Base-by-base conservation (phyloP, 208 protist genomes). In the Naegleria lovaniensis region DNA sequence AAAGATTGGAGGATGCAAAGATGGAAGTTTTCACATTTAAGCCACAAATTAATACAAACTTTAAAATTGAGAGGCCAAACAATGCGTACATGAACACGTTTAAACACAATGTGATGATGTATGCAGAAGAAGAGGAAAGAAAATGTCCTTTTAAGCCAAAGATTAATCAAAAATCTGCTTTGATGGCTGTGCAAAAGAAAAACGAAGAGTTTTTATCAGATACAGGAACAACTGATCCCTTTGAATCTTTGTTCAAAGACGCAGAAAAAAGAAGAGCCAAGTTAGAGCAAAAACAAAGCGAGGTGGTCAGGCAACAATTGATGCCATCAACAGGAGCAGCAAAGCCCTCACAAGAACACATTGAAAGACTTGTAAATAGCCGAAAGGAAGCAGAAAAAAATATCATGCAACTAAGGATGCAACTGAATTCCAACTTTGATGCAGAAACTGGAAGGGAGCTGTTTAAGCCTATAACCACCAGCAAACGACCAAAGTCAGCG, bases 11-110 rank as follows among this genome's bases (percentile, higher is more conserved):
- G 25, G 85, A 88, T 2, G 85, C 39, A 9, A 58, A 88, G 41
- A 5, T 38, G 16, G 41, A 58, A 39, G 19, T 33, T 15, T 36
- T 39, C n/a, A 59, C 85, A 15, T 88, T 88, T 19, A 51, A 33
- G n/a, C 85, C 85, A 33, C 22, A 58, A 88, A 88, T 88, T 36
- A 88, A 88, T n/a, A 58, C 33, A 25, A 58, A 19, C 11, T 88
- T 39, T 36, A 88, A 88, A 58, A n/a, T 88, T 15, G 22, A 1
- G 22, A 67, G 55, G 13, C 19, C 19, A 67, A 67, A 13, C 22
- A 15, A 67, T 67, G 55, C 55, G 1, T 48, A 48, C 43, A n/a
- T n/a, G 15, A 52, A 52, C 41, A n/a, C 33, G 9, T 33, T 40
- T 9, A 87, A 87, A n/a, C 9, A 5, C 36, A 58, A 40, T 88